Evolutionary conservation across 306 rosid genomes (phyloP).

Genomic region (Parietaria judaica): DNA sequence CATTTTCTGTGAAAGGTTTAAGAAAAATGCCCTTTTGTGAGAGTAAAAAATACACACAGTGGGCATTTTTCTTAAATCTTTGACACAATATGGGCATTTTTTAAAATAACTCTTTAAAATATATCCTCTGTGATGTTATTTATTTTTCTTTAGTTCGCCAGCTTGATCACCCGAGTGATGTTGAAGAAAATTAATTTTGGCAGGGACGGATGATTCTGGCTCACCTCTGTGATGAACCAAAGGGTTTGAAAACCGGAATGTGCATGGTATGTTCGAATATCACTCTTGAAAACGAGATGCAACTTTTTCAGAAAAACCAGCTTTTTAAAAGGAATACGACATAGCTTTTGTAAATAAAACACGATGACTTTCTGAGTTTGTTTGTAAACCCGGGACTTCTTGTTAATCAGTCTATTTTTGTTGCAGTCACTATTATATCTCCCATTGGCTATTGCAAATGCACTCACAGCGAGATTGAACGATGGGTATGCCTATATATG

Average conservation of each 20-base stretch:
- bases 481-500: slow-evolving; percentile 54
- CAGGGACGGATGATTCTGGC: slow-evolving; percentile 97
- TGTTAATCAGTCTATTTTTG: slow-evolving; percentile 6
- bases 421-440: slow-evolving; percentile 74
- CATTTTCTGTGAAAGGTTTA: no score
- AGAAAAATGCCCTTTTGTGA: no score
- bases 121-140: neutral
- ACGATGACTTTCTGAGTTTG: neutral
- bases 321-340: neutral
- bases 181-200: slow-evolving; percentile 32
- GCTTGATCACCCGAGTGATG: slow-evolving; percentile 4
- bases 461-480: slow-evolving; percentile 65
- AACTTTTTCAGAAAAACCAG: neutral
- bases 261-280: slow-evolving; percentile 66
- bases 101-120: no score
- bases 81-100: no score
- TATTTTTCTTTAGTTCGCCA: neutral
- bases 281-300: neutral
- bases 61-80: no score
- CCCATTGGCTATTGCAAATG: slow-evolving; percentile 85
- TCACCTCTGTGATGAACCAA: slow-evolving; percentile 97
- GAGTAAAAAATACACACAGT: no score
- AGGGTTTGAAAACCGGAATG: slow-evolving; percentile 98
- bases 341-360: neutral
- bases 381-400: neutral